Conservation (phyloP, 202 grass and related monocot genomes). For the Alloteropsis angusta region DNA sequence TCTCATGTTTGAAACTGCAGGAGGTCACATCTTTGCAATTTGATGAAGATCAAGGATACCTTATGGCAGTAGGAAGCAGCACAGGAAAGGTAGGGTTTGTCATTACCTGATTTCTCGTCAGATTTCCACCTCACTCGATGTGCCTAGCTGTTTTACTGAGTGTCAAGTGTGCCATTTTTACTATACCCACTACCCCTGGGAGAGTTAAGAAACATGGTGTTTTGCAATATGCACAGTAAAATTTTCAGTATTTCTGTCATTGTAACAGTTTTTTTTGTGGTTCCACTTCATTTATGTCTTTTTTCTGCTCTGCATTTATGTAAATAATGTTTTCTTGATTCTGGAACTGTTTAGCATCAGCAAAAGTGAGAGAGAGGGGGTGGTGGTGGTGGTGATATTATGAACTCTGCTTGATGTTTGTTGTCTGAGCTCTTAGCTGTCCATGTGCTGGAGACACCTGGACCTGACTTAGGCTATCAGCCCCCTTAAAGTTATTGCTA, state of each 20-base stretch:
- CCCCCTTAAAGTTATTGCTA: not conserved
- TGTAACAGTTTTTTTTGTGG: not conserved
- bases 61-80: conserved; percentile 80
- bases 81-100: conserved; percentile 59
- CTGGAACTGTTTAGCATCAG: not conserved
- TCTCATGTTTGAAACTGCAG: conserved; percentile 41
- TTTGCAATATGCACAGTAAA: conserved; percentile 4
- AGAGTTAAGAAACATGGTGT: not conserved
- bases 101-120: conserved; percentile 2
- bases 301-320: conserved; percentile 8
- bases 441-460: not conserved
- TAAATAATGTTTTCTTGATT: not conserved
- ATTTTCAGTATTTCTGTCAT: not conserved
- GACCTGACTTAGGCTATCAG: not conserved
- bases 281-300: not conserved
- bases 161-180: not conserved
- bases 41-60: conserved; percentile 83
- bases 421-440: not conserved
- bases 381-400: too few species aligned
- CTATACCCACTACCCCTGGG: not conserved
- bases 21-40: conserved; percentile 88
- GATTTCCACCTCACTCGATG: not conserved
- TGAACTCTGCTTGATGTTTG: not conserved
- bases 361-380: too few species aligned
- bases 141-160: not conserved